Evolutionary conservation across 352 stramenopile genomes (phyloP).

Genomic region (Phytopythium helicoides): DNA sequence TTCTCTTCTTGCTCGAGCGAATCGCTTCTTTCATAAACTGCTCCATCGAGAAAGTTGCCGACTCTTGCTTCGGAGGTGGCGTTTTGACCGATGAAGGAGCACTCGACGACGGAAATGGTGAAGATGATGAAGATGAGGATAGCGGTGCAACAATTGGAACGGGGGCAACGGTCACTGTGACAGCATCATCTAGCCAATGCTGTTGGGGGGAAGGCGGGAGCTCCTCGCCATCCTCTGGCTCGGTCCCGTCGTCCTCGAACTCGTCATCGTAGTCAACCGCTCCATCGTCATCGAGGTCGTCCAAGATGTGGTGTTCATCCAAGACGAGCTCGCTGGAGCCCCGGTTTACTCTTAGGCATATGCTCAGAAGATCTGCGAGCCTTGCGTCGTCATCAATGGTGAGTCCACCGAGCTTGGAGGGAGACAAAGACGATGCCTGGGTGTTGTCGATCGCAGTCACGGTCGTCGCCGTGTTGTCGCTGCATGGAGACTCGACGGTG

Average conservation of each 20-base stretch:
- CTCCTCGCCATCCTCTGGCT: slow-evolving; percentile 8
- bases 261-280: slow-evolving; percentile 17
- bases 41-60: slow-evolving; percentile 7
- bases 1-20: slow-evolving; percentile 3
- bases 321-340: slow-evolving; percentile 1
- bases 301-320: slow-evolving; percentile 19
- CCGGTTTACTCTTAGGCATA: background rate
- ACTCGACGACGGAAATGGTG: slow-evolving; percentile 16
- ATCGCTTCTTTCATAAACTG: slow-evolving; percentile 11
- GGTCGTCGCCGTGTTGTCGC: background rate
- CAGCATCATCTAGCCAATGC: background rate
- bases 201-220: slow-evolving; percentile 1
- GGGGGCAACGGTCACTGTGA: slow-evolving; percentile 8
- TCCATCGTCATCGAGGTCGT: slow-evolving; percentile 16
- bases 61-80: slow-evolving; percentile 3
- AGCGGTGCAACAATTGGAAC: background rate
- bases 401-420: slow-evolving; percentile 1
- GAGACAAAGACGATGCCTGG: background rate
- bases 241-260: slow-evolving; percentile 6
- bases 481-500: background rate
- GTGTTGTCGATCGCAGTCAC: background rate
- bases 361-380: background rate
- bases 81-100: slow-evolving; percentile 10
- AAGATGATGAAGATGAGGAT: slow-evolving; percentile 7
- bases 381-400: slow-evolving; percentile 3